Percentiles rank a stretch among this genome's conserved stretches.
phyloP scores from a whole-genome alignment of 176 grass and related monocot genomes.

The Triticum aestivum region IWGSC_CS_RefSeq_v2.1 NC_057797.1:749673238-749673737 shows the following conservation, averaged over 20 bases:
- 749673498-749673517: background rate
- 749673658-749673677: no score
- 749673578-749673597: no score
- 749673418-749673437: background rate
- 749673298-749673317: background rate
- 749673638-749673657: no score
- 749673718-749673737: no score
- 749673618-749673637: no score
- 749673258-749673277: background rate
- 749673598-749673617: no score
- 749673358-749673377: background rate
- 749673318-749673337: background rate
- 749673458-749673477: background rate
- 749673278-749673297: background rate
- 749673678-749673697: no score
- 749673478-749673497: background rate
- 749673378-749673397: background rate
- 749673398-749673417: background rate
- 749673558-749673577: no score
- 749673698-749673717: no score
- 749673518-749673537: no score
- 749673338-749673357: background rate
- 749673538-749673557: no score
- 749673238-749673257: background rate
- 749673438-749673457: background rate